Evolutionary conservation across 2,329 filamentous ascomycete genomes (phyloP).

Genomic region (Claviceps fusiformis): DNA sequence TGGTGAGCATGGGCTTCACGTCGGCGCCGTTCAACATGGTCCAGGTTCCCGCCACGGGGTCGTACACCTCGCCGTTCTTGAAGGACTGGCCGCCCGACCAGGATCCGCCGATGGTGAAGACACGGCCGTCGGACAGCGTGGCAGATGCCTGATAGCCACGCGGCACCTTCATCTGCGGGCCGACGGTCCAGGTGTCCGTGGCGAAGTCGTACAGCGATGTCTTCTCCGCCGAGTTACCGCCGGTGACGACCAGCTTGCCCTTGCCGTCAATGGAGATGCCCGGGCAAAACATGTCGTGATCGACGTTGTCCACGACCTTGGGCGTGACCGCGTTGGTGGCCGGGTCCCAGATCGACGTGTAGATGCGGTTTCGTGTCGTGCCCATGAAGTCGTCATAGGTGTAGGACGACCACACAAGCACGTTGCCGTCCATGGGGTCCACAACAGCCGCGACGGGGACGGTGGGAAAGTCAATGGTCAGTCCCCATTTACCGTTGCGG

Average conservation of each 20-base stretch:
- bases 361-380: slow-evolving; percentile 6
- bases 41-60: slow-evolving; percentile 32
- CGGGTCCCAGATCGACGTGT: slow-evolving; percentile 10
- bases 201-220: slow-evolving; percentile 34
- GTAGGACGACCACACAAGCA: slow-evolving; percentile 7
- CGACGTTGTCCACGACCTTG: slow-evolving; percentile 23
- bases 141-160: slow-evolving; percentile 40
- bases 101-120: slow-evolving; percentile 46
- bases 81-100: slow-evolving; percentile 30
- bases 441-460: slow-evolving; percentile 15
- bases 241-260: slow-evolving; percentile 38
- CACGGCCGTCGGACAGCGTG: slow-evolving; percentile 35
- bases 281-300: slow-evolving; percentile 44
- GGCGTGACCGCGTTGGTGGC: slow-evolving; percentile 11
- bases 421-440: slow-evolving; percentile 1
- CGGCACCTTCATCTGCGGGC: slow-evolving; percentile 26
- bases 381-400: slow-evolving; percentile 7
- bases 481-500: slow-evolving; percentile 18
- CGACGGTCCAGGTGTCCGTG: slow-evolving; percentile 24
- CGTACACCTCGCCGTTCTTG: slow-evolving; percentile 44
- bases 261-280: slow-evolving; percentile 28
- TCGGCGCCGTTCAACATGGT: slow-evolving; percentile 26
- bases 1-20: slow-evolving; percentile 37
- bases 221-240: slow-evolving; percentile 33
- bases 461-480: slow-evolving; percentile 22